Conservation (phyloP, 257 asterid genomes). For the Anisodus tanguticus region DNA sequence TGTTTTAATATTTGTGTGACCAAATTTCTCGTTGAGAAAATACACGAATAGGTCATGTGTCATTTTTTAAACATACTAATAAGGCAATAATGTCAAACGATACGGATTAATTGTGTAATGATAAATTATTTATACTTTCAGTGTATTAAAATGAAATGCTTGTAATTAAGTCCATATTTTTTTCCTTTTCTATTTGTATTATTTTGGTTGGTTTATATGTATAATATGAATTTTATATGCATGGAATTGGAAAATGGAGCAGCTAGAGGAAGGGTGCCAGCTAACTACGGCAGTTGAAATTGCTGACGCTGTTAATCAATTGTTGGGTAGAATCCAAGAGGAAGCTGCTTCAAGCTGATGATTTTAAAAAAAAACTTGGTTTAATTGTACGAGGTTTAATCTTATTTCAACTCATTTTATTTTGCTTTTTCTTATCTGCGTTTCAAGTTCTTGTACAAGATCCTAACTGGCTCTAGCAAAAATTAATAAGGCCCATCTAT, state of each 20-base stretch:
- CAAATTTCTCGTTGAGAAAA: not conserved
- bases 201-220: not conserved
- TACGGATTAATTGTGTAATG: too few relatives aligned
- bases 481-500: not conserved
- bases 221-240: not conserved
- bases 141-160: not conserved
- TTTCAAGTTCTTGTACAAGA: constrained; percentile 20
- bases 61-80: not conserved
- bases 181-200: not conserved
- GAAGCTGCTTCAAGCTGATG: constrained; percentile 41
- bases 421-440: not conserved
- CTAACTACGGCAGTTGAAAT: constrained; percentile 52
- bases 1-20: not conserved
- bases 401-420: not conserved
- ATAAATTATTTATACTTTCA: not conserved
- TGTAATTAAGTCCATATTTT: not conserved
- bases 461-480: constrained; percentile 37
- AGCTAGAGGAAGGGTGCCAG: constrained; percentile 59
- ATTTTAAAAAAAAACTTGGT: not conserved
- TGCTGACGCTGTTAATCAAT: constrained; percentile 53
- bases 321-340: constrained; percentile 47
- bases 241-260: constrained; percentile 9
- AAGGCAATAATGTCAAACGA: not conserved
- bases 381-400: not conserved
- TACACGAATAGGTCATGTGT: not conserved